Evolutionary conservation across 169 alveolate species (phyloP).

Genomic region (Eimeria acervulina): DNA sequence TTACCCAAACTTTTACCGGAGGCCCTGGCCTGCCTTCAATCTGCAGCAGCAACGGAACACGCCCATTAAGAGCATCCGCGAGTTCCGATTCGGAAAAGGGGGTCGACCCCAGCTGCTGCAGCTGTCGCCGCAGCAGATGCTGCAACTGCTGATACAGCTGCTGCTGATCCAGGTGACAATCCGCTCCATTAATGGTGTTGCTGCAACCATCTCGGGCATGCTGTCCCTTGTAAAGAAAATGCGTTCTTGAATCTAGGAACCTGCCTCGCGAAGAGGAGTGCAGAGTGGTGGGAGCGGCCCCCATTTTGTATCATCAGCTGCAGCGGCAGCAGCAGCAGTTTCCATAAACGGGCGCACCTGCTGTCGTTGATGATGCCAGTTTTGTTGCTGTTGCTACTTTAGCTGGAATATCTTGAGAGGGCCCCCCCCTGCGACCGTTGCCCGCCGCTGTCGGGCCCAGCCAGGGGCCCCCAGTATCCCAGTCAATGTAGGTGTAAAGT

Average conservation of each 20-base stretch:
- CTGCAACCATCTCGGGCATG: neutral
- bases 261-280: conserved; percentile 43
- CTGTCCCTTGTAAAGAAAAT: conserved; percentile 8
- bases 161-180: neutral
- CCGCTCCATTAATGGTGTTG: neutral
- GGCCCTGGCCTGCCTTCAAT: neutral
- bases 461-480: conserved; percentile 18
- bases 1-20: conserved; percentile 34
- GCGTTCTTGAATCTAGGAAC: neutral
- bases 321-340: conserved; percentile 28
- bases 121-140: conserved; percentile 56
- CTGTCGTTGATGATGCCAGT: neutral
- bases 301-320: conserved; percentile 20
- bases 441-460: conserved; percentile 48
- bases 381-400: neutral
- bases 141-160: conserved; percentile 1
- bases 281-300: conserved; percentile 55
- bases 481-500: neutral
- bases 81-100: conserved; percentile 1
- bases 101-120: conserved; percentile 23
- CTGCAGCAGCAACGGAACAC: conserved; percentile 34
- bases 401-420: neutral
- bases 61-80: conserved; percentile 22
- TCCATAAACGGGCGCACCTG: neutral
- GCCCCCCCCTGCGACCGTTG: neutral